Base-by-base conservation (phyloP, 2,329 filamentous ascomycete genomes). In the Hirsutella minnesotensis region DNA sequence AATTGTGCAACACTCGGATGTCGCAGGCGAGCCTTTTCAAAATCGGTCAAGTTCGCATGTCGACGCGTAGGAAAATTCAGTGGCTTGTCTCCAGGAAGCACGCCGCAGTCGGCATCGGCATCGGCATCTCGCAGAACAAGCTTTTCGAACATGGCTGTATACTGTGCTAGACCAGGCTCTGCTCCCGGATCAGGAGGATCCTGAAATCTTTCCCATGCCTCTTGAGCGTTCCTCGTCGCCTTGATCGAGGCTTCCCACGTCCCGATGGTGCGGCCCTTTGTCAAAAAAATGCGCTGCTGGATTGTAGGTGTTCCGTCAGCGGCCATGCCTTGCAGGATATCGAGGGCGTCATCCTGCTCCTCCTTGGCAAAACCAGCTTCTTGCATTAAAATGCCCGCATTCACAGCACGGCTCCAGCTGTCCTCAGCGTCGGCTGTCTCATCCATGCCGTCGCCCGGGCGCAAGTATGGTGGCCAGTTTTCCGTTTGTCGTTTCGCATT, bases 381-480 rank as follows among this genome's bases (percentile, higher is more conserved):
- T 47, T 67, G 68, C 63, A 73, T 73, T 46, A 75, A 64, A 33
- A 68, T 58, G 5, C 76, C 69, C 1, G 73, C 75, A 45, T 64
- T 66, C 9, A 73, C 65, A 34, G 69, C 68, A 42, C 76, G 65
- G 44, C 74, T 77, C 48, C 69, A 63, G 45, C 73, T 72, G 21
- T 77, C 72, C 37, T 73, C 66, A 1, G 61, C 62, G 5, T 66
- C 64, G 40, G 67, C 64, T 40, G 61, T 64, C 48, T 77, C 77
- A 53, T 82, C 78, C 47, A 75, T 70, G 1, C 77, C 77, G 51
- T 81, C 73, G 44, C 72, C 68, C 10, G 71, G 65, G 31, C 67
- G 63, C 43, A 75, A 61, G 57, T 78, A 81, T 0, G 78, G 78
- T 9, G 78, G 78, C 78, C 77, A 81, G 2, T 66, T 67, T 40